A percentile compares a stretch with the other conserved stretches of the same genome.
phyloP scores from a whole-genome alignment of 1,284 basidiomycete species.

The Cyathus pygmaeus region DNA sequence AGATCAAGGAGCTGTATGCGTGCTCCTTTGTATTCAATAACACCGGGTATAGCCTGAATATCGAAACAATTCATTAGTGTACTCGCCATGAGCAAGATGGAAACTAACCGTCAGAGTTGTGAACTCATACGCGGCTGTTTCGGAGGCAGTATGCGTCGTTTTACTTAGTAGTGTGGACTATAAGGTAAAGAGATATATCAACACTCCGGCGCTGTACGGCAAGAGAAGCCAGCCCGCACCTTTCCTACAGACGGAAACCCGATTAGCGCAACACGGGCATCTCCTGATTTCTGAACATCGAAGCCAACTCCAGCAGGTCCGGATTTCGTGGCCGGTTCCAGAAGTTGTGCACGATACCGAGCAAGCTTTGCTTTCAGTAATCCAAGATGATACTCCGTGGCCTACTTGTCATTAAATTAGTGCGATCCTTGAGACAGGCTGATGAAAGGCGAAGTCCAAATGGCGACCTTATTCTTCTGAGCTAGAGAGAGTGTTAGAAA shows the following conservation, averaged over 20 bases:
- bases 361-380: conserved; percentile 92
- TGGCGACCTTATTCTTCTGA: conserved; percentile 87
- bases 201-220: no score
- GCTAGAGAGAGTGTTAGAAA: conserved; percentile 55
- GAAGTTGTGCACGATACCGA: conserved; percentile 88
- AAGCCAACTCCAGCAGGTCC: conserved; percentile 88
- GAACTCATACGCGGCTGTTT: conserved; percentile 95
- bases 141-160: conserved; percentile 90
- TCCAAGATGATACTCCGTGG: conserved; percentile 91
- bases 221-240: conserved; percentile 42
- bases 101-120: conserved; percentile 85
- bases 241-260: conserved; percentile 96
- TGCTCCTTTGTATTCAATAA: conserved; percentile 93
- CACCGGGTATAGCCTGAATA: conserved; percentile 88
- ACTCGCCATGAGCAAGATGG: conserved; percentile 1
- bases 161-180: conserved; percentile 93
- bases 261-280: conserved; percentile 93
- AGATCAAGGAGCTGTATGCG: conserved; percentile 95
- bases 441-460: not conserved
- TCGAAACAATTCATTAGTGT: conserved; percentile 1
- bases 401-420: conserved; percentile 54
- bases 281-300: conserved; percentile 94
- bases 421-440: not conserved
- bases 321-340: conserved; percentile 87
- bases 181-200: conserved; percentile 4